Conservation (phyloP, 495 filamentous ascomycete genomes). For the Aspergillus steynii region DNA sequence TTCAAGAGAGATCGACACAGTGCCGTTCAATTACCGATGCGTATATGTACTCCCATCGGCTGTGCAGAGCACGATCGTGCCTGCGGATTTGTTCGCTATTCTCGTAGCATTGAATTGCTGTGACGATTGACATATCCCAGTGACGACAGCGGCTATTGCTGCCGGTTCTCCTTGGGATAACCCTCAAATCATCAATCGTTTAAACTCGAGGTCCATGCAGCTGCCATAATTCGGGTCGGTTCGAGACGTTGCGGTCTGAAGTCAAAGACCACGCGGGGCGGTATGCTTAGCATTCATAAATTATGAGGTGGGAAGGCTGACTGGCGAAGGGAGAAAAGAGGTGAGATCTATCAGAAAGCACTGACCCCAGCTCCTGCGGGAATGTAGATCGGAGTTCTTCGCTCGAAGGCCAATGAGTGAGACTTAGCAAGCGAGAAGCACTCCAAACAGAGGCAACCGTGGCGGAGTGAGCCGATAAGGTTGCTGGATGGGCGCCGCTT, state of each 20-base stretch:
- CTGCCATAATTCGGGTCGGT: conserved; percentile 22
- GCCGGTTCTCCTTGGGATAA: not conserved
- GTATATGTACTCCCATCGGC: conserved; percentile 14
- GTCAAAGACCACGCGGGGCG: conserved; percentile 13
- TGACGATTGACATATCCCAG: not conserved
- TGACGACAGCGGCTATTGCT: not conserved
- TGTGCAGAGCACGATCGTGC: not conserved
- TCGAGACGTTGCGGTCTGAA: conserved; percentile 16
- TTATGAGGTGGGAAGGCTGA: not conserved
- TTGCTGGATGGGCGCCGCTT: conserved; percentile 30
- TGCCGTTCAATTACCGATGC: not conserved
- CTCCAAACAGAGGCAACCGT: not conserved
- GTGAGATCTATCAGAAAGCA: conserved; percentile 3
- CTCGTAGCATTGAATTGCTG: not conserved
- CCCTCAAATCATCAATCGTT: not conserved
- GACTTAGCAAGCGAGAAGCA: not conserved
- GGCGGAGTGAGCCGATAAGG: conserved; percentile 27
- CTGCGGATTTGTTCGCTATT: not conserved
- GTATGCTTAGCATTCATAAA: conserved; percentile 6
- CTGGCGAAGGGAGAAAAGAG: not conserved
- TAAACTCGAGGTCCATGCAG: conserved; percentile 10
- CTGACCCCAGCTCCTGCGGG: not conserved
- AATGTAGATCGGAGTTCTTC: conserved; percentile 5
- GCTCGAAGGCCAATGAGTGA: not conserved
- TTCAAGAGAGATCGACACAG: conserved; percentile 14